These are phyloP conservation scores for Hypoxylon rubiginosum DNA, from an alignment of 2,329 filamentous ascomycete genomes.

Conservation along the genomic window DNA sequence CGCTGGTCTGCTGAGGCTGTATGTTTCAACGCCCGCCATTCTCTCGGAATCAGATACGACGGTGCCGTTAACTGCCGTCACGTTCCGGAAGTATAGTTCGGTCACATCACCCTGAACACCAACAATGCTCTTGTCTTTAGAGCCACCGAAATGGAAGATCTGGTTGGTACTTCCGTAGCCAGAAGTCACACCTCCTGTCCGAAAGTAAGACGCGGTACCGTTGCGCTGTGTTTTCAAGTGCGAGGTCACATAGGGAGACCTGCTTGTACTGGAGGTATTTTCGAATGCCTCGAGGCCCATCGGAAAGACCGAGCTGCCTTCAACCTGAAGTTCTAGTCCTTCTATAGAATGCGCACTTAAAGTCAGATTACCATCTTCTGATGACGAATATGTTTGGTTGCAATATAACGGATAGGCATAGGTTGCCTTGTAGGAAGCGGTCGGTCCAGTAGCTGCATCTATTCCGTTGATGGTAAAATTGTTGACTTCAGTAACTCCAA, in stretches of 20 bases:
- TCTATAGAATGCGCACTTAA: conserved; percentile 57
- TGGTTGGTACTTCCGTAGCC: conserved; percentile 71
- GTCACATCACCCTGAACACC: conserved; percentile 32
- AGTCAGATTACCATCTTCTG: conserved; percentile 58
- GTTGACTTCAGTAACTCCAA: conserved; percentile 43
- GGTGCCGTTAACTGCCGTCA: conserved; percentile 51
- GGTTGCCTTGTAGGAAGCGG: conserved; percentile 46
- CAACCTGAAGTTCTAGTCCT: conserved; percentile 53
- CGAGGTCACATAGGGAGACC: conserved; percentile 29
- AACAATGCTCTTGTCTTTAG: conserved; percentile 46
- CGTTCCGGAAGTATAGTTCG: conserved; percentile 69
- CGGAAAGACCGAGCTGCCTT: conserved; percentile 62
- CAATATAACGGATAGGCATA: conserved; percentile 73
- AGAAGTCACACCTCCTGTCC: conserved; percentile 58
- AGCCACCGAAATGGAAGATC: conserved; percentile 65
- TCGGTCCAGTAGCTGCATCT: conserved; percentile 24
- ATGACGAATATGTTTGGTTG: conserved; percentile 62
- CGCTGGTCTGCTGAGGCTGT: conserved; percentile 4
- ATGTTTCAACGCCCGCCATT: conserved; percentile 18
- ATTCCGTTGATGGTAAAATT: conserved; percentile 37
- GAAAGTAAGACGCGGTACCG: conserved; percentile 67
- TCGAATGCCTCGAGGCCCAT: conserved; percentile 70
- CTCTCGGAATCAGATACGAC: conserved; percentile 35
- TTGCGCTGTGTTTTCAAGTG: conserved; percentile 65
- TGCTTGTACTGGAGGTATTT: conserved; percentile 43